Evolutionary conservation across 441 rosid genomes (phyloP).

Genomic region (Brassica hybrid): DNA sequence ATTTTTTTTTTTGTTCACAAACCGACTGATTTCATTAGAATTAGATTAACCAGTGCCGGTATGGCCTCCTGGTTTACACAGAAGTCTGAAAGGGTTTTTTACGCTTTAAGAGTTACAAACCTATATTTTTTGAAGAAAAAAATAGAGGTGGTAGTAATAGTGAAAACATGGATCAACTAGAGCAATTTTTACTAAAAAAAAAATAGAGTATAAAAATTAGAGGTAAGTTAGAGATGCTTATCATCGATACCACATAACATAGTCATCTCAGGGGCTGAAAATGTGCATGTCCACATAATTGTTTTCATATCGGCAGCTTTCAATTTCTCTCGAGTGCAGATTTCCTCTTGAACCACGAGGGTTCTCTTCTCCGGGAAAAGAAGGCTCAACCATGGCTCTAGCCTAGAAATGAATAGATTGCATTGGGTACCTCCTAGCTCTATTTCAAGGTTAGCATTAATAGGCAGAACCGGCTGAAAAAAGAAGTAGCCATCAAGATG

Average conservation of each 20-base stretch:
- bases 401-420: slow-evolving; percentile 67
- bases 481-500: slow-evolving; percentile 27
- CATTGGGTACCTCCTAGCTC: slow-evolving; percentile 86
- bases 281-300: slow-evolving; percentile 89
- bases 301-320: slow-evolving; percentile 59
- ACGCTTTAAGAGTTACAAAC: neutral
- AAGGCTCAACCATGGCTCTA: slow-evolving; percentile 81
- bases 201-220: too few species aligned
- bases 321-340: slow-evolving; percentile 49
- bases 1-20: too few species aligned
- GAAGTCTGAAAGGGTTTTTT: neutral
- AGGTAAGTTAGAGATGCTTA: neutral
- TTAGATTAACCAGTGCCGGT: neutral
- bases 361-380: slow-evolving; percentile 69
- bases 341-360: slow-evolving; percentile 65
- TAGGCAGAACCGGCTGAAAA: slow-evolving; percentile 71
- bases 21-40: too few species aligned
- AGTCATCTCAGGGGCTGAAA: slow-evolving; percentile 76
- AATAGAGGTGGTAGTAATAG: too few species aligned
- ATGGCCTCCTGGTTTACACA: neutral
- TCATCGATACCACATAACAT: slow-evolving; percentile 42
- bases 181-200: too few species aligned
- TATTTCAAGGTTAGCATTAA: slow-evolving; percentile 85
- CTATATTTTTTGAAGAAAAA: too few species aligned
- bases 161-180: too few species aligned